Base-by-base conservation (phyloP, 1,139 yeast genomes). In the Scheffersomyces lignicola region DNA sequence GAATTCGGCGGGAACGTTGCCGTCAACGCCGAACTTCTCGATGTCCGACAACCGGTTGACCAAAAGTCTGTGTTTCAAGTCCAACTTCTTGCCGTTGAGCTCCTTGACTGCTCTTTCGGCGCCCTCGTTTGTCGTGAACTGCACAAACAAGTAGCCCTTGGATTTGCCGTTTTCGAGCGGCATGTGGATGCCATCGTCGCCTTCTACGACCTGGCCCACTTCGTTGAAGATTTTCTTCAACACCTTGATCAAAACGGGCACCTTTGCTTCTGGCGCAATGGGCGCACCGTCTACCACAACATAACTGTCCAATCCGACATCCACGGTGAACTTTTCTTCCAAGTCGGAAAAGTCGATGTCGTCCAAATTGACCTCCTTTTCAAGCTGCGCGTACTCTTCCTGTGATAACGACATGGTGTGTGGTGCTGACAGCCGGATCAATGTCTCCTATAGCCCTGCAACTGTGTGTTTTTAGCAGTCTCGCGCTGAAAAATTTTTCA, bases 221-320 rank as follows among this genome's bases (percentile, higher is more conserved):
- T 78, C 73, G 40, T 79, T 67, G 56, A 92, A 83, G 40, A 87
- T 73, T 67, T 90, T 92, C 52, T 76, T 78, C 54, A 94, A 75
- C 35, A 94, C 97, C 58, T 87, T 90, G 51, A 82, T 76, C 56
- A 94, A 77, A 37, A 86, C 81, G 32, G 89, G 86, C 29, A 82
- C 87, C 65, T 94, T 94, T 37, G 88, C 62, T 56, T 84, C 95
- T 37, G 97, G 96, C 16, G 96, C 95, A 45, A 88, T 72, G 46
- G 99, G 99, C 5, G 96, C 92, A 32, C 98, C 98, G 59, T 89
- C 97, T 35, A 89, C 84, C 18, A 92, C 87, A 40, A 92, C 80
- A 56, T 80, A 90, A 53, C 78, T 78, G 54, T 88, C 96, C 39
- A 87, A 73, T 26, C 83, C 80, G 45, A 75, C 66, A 43, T 78